phyloP scores from a whole-genome alignment of 2,329 filamentous ascomycete genomes.

The Aspergillus aculeatinus region DNA sequence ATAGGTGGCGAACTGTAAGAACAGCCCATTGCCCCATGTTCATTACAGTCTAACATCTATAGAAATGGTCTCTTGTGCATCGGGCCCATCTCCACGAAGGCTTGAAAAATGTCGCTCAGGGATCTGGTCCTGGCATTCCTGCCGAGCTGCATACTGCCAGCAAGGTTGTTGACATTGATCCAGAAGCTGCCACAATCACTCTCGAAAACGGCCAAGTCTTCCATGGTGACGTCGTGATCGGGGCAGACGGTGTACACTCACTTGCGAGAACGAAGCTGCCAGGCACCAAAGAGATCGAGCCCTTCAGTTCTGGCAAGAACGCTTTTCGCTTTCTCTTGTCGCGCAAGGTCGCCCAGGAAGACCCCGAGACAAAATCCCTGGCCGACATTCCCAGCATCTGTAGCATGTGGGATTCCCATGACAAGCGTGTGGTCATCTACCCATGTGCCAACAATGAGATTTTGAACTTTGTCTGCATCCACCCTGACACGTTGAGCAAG shows the following conservation, averaged over 20 bases:
- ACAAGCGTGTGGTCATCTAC: slow-evolving; percentile 50
- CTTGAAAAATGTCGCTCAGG: slow-evolving; percentile 50
- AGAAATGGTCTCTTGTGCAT: slow-evolving; percentile 55
- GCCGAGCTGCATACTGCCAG: slow-evolving; percentile 46
- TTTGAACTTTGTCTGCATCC: slow-evolving; percentile 55
- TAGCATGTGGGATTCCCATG: slow-evolving; percentile 45
- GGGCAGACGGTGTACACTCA: slow-evolving; percentile 55
- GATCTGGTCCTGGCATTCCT: slow-evolving; percentile 36
- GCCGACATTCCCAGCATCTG: slow-evolving; percentile 41
- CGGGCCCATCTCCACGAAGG: slow-evolving; percentile 54
- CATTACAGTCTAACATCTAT: neutral
- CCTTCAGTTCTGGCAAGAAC: slow-evolving; percentile 53
- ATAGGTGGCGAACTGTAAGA: slow-evolving; percentile 33
- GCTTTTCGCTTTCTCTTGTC: slow-evolving; percentile 59
- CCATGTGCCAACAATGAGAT: slow-evolving; percentile 48
- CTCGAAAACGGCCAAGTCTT: slow-evolving; percentile 48
- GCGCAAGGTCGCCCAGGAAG: slow-evolving; percentile 43
- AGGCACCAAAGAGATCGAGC: slow-evolving; percentile 31
- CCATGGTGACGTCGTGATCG: slow-evolving; percentile 53
- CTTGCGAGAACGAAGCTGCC: slow-evolving; percentile 28
- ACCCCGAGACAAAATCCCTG: slow-evolving; percentile 41
- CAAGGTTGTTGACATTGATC: slow-evolving; percentile 47
- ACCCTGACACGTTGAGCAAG: slow-evolving; percentile 43
- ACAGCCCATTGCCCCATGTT: no score
- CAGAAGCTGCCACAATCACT: slow-evolving; percentile 41